These are phyloP conservation scores for Aaosphaeria pasadenensis DNA, from an alignment of 2,329 filamentous ascomycete genomes.

Conservation along the genomic window DNA sequence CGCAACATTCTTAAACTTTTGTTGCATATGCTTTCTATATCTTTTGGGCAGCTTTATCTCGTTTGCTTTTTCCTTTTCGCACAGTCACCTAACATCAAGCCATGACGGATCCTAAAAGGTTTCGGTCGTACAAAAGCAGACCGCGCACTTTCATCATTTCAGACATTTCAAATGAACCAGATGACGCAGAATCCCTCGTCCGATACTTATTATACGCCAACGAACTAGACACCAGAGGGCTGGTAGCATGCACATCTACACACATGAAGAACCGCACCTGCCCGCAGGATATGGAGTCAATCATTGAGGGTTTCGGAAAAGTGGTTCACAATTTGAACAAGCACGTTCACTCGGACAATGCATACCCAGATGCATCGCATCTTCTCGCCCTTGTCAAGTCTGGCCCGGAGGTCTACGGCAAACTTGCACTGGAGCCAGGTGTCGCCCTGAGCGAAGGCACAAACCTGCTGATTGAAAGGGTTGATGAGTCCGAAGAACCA, in stretches of 20 bases:
- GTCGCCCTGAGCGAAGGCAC: conserved; percentile 1
- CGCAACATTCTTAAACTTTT: too few relatives aligned
- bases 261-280: conserved; percentile 13
- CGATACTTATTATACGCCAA: conserved; percentile 15
- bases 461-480: conserved; percentile 17
- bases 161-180: conserved; percentile 18
- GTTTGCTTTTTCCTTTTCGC: too few relatives aligned
- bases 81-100: too few relatives aligned
- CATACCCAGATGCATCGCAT: conserved; percentile 18
- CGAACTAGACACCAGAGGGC: conserved; percentile 14
- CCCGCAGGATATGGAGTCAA: conserved; percentile 5
- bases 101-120: too few relatives aligned
- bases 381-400: conserved; percentile 10
- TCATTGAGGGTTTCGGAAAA: conserved; percentile 24
- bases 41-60: too few relatives aligned
- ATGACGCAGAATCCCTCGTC: conserved; percentile 16
- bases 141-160: conserved; percentile 12
- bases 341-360: conserved; percentile 32
- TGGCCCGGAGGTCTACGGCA: conserved; percentile 41
- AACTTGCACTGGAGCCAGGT: conserved; percentile 28
- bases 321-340: conserved; percentile 41
- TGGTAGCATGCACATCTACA: conserved; percentile 13
- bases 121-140: neutral
- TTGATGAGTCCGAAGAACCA: conserved; percentile 33
- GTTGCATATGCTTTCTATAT: too few relatives aligned